phyloP scores from a whole-genome alignment of 495 filamentous ascomycete species.

The Penicillium canariense region DNA sequence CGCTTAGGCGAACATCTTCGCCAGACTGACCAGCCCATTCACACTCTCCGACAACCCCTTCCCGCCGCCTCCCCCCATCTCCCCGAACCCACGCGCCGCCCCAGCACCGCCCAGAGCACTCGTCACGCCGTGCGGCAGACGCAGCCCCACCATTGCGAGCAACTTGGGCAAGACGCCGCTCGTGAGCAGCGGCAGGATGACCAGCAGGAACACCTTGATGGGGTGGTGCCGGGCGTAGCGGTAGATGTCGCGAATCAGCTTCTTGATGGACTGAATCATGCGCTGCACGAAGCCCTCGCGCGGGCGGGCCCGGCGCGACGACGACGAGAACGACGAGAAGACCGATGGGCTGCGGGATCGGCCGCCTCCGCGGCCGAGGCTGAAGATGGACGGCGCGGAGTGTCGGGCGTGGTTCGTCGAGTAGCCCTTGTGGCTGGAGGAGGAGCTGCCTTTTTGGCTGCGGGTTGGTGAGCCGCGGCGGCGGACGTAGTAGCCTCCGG shows the following conservation, averaged over 20 bases:
- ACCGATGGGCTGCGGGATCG: slow-evolving; percentile 45
- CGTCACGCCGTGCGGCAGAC: slow-evolving; percentile 61
- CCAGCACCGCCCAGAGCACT: slow-evolving; percentile 50
- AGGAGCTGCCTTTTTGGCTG: slow-evolving; percentile 30
- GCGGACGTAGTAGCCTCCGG: slow-evolving; percentile 25
- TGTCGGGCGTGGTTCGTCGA: slow-evolving; percentile 39
- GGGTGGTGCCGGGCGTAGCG: slow-evolving; percentile 77
- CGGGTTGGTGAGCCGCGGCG: slow-evolving; percentile 36
- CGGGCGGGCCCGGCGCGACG: slow-evolving; percentile 60
- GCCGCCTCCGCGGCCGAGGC: slow-evolving; percentile 41
- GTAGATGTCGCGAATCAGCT: slow-evolving; percentile 68
- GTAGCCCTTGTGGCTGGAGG: slow-evolving; percentile 16
- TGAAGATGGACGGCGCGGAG: slow-evolving; percentile 53
- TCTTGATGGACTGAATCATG: slow-evolving; percentile 66
- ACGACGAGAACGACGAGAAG: slow-evolving; percentile 56
- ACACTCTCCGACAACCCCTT: slow-evolving; percentile 41
- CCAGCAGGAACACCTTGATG: slow-evolving; percentile 77
- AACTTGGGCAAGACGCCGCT: slow-evolving; percentile 74
- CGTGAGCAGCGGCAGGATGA: slow-evolving; percentile 79
- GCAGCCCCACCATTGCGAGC: slow-evolving; percentile 70
- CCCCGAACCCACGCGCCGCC: slow-evolving; percentile 20
- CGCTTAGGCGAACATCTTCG: slow-evolving; percentile 62
- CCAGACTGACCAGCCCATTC: slow-evolving; percentile 53
- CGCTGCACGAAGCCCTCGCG: slow-evolving; percentile 72
- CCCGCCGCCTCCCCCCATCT: slow-evolving; percentile 28